These are phyloP conservation scores for Pyronema domesticum DNA, from an alignment of 495 filamentous ascomycete genomes.

Conservation along the genomic window DNA sequence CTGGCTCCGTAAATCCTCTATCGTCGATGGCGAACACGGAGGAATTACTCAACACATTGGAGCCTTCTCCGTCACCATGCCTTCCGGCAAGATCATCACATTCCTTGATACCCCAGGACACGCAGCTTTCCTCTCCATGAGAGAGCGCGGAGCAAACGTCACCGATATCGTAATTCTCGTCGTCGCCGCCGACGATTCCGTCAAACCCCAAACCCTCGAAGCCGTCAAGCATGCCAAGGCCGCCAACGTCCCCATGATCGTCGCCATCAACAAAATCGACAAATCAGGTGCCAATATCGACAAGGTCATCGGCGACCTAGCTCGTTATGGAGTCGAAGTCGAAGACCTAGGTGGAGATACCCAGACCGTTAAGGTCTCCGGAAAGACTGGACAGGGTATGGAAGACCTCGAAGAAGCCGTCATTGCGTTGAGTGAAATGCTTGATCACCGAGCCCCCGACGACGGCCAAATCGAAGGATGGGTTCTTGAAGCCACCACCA, in stretches of 20 bases:
- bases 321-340: constrained; percentile 68
- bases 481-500: constrained; percentile 85
- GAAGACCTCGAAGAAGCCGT: constrained; percentile 78
- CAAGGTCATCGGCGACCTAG: constrained; percentile 71
- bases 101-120: constrained; percentile 97
- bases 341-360: constrained; percentile 94
- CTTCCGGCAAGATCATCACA: constrained; percentile 70
- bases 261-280: constrained; percentile 96
- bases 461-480: constrained; percentile 74
- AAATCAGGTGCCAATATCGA: constrained; percentile 64
- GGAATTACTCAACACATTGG: constrained; percentile 99
- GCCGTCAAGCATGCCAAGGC: constrained; percentile 82
- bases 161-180: constrained; percentile 96
- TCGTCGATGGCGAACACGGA: constrained; percentile 79
- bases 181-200: constrained; percentile 91
- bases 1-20: constrained; percentile 79
- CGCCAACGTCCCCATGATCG: constrained; percentile 89
- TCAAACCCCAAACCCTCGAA: constrained; percentile 93
- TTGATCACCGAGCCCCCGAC: constrained; percentile 69
- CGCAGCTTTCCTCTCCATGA: constrained; percentile 88
- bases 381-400: constrained; percentile 89
- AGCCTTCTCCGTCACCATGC: constrained; percentile 85
- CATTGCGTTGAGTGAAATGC: constrained; percentile 63
- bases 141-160: constrained; percentile 82
- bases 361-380: constrained; percentile 76